Evolutionary conservation across 139 green algal species (phyloP), one percentile per base, ranked within the genome.

Genomic region (Chlorella vulgaris): DNA sequence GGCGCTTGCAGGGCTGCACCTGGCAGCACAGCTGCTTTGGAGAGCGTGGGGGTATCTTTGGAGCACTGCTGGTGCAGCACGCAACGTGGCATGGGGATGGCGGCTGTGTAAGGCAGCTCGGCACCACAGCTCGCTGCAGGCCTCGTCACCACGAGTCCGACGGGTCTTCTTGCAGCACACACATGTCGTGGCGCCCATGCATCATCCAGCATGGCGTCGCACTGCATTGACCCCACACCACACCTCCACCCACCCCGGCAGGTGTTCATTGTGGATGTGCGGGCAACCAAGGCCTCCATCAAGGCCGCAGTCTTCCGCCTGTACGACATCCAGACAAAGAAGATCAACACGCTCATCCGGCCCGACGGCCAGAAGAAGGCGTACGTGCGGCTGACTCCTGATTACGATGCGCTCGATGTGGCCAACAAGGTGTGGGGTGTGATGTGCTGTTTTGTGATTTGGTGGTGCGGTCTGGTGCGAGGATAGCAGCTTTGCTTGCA

Each of bases 351-450:
- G 22, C 91, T 99, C 47, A 98, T 99, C 90, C 86, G 95, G 58
- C 96, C 97, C 33, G 96, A 99, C 74, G 97, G 97, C 66, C 70
- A 87, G 70, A 99, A 99, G 96, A 99, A 99, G 95, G 97, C 97
- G 38, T 99, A 98, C 80, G 95, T 99, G 66, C 90, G 96, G 53
- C 87, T 99, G 15, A 97, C 95, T 33, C 81, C 92, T 7, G 97
- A 99, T 86, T 97, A 97, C 77, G 97, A 99, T 86, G 97, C 97
- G n/a, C 88, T 99, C 58, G 97, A 99, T 83, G 95, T 99, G 42
- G 97, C 97, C 82, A 99, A 99, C 95, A 99, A 98, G 92, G 98
- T 99, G 66, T n/a, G n/a, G n/a, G n/a, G n/a, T n/a, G n/a, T n/a
- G n/a, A n/a, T n/a, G n/a, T n/a, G n/a, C n/a, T n/a, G n/a, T n/a